Percentiles rank a stretch among this genome's conserved stretches.
Conservation (phyloP, 768 basidiomycete species). For the Tulasnella sp. region DNA sequence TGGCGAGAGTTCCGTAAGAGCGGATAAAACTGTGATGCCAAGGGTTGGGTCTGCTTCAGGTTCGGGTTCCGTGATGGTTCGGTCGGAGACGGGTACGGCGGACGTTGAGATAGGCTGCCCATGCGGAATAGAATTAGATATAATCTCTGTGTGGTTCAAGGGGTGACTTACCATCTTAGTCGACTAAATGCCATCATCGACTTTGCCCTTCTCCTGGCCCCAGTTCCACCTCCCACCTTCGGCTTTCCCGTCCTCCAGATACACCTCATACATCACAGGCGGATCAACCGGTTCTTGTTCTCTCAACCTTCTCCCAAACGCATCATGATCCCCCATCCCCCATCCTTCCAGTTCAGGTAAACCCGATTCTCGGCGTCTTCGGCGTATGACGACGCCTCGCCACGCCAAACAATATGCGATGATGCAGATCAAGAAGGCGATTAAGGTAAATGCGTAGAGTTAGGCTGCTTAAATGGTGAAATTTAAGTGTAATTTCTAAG, state of each 20-base stretch:
- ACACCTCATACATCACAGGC: neutral
- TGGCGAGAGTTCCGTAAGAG: neutral
- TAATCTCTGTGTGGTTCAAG: neutral
- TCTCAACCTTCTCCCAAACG: neutral
- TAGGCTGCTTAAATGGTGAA: neutral
- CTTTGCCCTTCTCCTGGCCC: neutral
- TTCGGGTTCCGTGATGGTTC: neutral
- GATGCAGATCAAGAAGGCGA: neutral
- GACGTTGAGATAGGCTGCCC: neutral
- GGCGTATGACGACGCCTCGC: neutral
- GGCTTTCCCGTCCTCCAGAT: neutral
- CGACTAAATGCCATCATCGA: neutral
- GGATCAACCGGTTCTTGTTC: neutral
- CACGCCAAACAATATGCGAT: neutral
- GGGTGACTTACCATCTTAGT: neutral
- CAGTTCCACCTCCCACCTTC: neutral
- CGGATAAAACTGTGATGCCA: neutral
- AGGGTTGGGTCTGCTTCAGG: neutral
- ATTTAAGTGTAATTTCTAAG: neutral
- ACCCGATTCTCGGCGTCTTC: neutral
- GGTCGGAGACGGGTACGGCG: neutral
- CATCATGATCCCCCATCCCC: neutral
- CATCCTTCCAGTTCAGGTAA: neutral
- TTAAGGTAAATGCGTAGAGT: neutral
- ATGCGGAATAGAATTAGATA: neutral